These are phyloP conservation scores for Coemansia sp. DNA, from an alignment of 192 early-diverging fungal species.

Conservation along the genomic window DNA sequence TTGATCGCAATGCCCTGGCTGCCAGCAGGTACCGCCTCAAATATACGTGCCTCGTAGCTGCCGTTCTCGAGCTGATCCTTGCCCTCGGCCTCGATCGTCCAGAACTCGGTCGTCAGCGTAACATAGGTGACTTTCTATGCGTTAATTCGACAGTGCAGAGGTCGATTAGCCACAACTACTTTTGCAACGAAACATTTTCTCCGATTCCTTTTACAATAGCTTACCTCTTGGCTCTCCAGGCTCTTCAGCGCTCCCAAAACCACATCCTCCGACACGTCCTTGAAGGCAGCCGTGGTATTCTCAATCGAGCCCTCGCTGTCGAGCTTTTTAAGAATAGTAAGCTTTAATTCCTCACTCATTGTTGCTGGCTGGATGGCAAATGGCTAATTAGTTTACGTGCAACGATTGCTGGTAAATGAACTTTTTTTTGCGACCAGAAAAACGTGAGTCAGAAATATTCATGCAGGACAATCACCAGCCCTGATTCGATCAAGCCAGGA, in stretches of 20 bases:
- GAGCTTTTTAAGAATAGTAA: slow-evolving; percentile 56
- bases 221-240: slow-evolving; percentile 83
- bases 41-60: slow-evolving; percentile 91
- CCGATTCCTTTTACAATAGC: background rate
- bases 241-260: slow-evolving; percentile 86
- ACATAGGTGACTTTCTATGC: slow-evolving; percentile 74
- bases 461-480: background rate
- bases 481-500: background rate
- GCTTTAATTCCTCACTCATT: slow-evolving; percentile 54
- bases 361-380: background rate
- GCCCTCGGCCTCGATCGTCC: slow-evolving; percentile 88
- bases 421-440: too few relatives aligned
- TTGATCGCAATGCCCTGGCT: slow-evolving; percentile 79
- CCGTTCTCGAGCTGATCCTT: slow-evolving; percentile 79
- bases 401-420: too few relatives aligned
- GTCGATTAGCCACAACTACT: background rate
- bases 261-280: slow-evolving; percentile 62
- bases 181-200: background rate
- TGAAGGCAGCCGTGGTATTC: slow-evolving; percentile 64
- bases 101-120: slow-evolving; percentile 75
- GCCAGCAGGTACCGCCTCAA: slow-evolving; percentile 79
- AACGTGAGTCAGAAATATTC: background rate
- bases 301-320: slow-evolving; percentile 68
- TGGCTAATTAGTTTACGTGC: background rate
- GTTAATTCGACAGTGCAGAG: slow-evolving; percentile 7